Evolutionary conservation across 805 yeast genomes (phyloP).

Genomic region (Suhomyces vadensis): DNA sequence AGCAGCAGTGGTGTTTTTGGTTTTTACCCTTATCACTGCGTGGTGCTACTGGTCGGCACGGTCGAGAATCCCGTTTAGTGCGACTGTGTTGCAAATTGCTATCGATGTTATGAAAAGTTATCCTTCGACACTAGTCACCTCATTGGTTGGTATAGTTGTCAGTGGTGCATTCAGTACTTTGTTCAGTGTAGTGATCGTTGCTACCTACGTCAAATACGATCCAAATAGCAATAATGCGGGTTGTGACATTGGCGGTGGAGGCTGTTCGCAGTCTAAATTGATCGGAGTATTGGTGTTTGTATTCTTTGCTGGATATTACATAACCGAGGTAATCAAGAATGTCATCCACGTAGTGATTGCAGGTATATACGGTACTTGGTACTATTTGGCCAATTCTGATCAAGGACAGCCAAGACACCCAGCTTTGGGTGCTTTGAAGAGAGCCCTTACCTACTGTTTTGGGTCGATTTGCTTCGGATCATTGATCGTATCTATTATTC

Average conservation of each 20-base stretch:
- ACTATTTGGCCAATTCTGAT: constrained; percentile 71
- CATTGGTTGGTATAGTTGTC: constrained; percentile 59
- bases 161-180: constrained; percentile 65
- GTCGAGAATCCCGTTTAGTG: constrained; percentile 69
- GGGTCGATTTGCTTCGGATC: constrained; percentile 92
- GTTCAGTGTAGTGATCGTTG: constrained; percentile 67
- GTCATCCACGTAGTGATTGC: constrained; percentile 78
- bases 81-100: constrained; percentile 66
- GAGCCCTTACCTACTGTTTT: constrained; percentile 82
- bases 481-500: constrained; percentile 67
- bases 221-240: constrained; percentile 54
- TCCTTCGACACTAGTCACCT: constrained; percentile 66
- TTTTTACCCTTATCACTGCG: constrained; percentile 64
- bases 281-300: constrained; percentile 71
- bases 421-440: constrained; percentile 74
- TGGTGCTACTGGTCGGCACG: constrained; percentile 75
- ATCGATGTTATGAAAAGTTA: constrained; percentile 73
- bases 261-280: constrained; percentile 57
- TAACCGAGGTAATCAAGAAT: constrained; percentile 80
- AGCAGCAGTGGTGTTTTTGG: constrained; percentile 73
- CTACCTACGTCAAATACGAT: constrained; percentile 76
- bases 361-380: constrained; percentile 91
- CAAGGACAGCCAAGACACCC: constrained; percentile 80
- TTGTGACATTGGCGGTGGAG: constrained; percentile 54
- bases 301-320: constrained; percentile 79